Evolutionary conservation across 2,329 filamentous ascomycete genomes (phyloP).

Genomic region (Aspergillus texensis): DNA sequence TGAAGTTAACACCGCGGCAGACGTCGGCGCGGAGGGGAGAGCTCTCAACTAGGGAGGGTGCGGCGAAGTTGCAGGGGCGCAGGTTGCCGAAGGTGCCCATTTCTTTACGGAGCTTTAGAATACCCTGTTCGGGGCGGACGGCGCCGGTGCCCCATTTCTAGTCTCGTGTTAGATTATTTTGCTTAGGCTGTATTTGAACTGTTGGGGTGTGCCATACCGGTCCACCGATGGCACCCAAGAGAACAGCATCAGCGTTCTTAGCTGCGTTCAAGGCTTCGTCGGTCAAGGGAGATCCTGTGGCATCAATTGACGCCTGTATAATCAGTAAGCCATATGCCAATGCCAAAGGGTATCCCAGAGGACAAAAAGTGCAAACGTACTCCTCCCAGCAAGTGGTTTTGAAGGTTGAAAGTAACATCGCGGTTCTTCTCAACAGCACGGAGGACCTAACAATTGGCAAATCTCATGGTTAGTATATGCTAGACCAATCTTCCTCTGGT

Average conservation of each 20-base stretch:
- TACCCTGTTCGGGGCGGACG: constrained; percentile 88
- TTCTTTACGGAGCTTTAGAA: constrained; percentile 89
- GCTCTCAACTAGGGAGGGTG: constrained; percentile 77
- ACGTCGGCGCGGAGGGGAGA: constrained; percentile 86
- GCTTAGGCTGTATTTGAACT: neutral
- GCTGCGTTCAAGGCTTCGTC: constrained; percentile 80
- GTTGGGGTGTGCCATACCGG: constrained; percentile 58
- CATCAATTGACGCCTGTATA: constrained; percentile 81
- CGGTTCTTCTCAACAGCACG: constrained; percentile 74
- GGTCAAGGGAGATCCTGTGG: constrained; percentile 75
- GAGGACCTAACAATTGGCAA: constrained; percentile 62
- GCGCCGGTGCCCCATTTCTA: constrained; percentile 87
- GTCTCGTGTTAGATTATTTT: constrained; percentile 10
- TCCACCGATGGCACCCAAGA: constrained; percentile 93
- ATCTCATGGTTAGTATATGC: neutral
- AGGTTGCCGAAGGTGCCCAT: constrained; percentile 94
- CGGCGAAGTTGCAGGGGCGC: constrained; percentile 92
- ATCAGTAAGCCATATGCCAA: neutral
- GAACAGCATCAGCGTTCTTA: constrained; percentile 82
- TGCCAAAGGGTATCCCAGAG: neutral
- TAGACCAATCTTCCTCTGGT: neutral
- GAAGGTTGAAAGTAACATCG: constrained; percentile 80
- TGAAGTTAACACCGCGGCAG: constrained; percentile 86
- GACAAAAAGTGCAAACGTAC: constrained; percentile 59
- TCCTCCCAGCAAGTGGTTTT: constrained; percentile 87